Base-by-base conservation (phyloP, 2,329 filamentous ascomycete species). In the Hypomyces perniciosus region DNA sequence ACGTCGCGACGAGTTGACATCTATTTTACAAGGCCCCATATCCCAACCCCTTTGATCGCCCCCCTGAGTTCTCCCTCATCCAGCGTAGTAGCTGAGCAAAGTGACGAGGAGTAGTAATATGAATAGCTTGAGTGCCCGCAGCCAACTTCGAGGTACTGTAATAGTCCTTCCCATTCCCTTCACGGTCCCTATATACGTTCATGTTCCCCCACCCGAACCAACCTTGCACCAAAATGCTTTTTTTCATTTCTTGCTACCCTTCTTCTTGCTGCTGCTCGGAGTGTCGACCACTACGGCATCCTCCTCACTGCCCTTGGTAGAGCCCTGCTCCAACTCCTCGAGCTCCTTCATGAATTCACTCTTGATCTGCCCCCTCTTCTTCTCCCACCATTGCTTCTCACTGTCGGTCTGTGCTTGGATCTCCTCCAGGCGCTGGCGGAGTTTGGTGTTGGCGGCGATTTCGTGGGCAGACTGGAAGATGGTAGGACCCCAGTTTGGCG, bases 391-490 rank as follows among this genome's bases (percentile, higher is more conserved):
- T 63, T 85, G 79, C 72, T 87, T 88, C 72, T 97, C 93, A 38
- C 82, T 74, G 8, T 80, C 77, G 2, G 83, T 75, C 62, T 88
- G 85, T 29, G 76, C 72, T 61, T 91, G 84, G 52, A 96, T 83
- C 56, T 90, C 86, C 43, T 84, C 80, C 20, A 96, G 77, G 45
- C 85, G 81, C 57, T 85, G 77, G 58, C 90, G 87, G 63, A 96
- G 79, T 43, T 84, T 72, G 39, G 81, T 80, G 72, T 96, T 96
- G 64, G 90, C 86, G 53, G 87, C 84, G 71, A 99, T 96, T 71
- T 99, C 93, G 70, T 95, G 95, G 50, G 93, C 93, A 42, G 88
- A 91, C 70, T 99, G 93, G 80, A 99, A 99, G 68, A 99, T 97
- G 51, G 81, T 83, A 65, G 93, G 85, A 55, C 93, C 93, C 93